Evolutionary conservation across 2,329 filamentous ascomycete genomes (phyloP), one percentile per base, ranked within the genome.

Genomic region (Neofusicoccum sp.): DNA sequence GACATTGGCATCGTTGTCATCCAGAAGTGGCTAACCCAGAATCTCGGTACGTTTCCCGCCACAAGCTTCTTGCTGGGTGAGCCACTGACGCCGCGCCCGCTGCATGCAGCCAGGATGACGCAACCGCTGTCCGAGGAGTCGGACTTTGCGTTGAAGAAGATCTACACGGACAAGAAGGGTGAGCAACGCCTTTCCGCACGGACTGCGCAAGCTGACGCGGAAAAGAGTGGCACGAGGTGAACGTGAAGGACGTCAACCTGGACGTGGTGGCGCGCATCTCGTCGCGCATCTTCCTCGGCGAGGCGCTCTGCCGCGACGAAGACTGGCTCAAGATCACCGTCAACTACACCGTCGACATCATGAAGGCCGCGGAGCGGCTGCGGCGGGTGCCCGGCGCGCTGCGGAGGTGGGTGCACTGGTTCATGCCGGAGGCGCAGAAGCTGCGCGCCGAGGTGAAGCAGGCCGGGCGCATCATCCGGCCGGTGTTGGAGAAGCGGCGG

Each of bases 211-310:
- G 34, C 9, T 20, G 20, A 20, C 20, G 20, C 20, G 20, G 20
- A 20, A 20, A 20, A 64, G 63, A 64, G 16, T 65, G 63, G 63
- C 53, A 28, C 6, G 60, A 63, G 16, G 26, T 63, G 8, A 54
- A 58, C 3, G 61, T 71, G 41, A 66, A 70, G 57, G 31, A 61
- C 8, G 61, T 63, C 14, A 61, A 76, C 34, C 68, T 71, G 0
- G 65, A 68, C 1, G 63, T 79, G 5, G 70, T 79, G 31, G 70
- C 74, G 8, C 72, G 77, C 14, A 66, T 78, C 5, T 76, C 75
- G 1, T 72, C 74, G 0, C 71, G 76, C 16, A 69, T 80, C 41
- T 75, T 79, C 56, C 70, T 76, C 31, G 76, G 78, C 16, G 66
- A 71, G 3, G 62, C 64, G 5, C 64, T 77, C 6, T 74, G 72